A percentile compares a stretch with the other conserved stretches of the same genome.
Conservation (phyloP, 768 basidiomycete genomes). For the Rhizopogon vesiculosus region DNA sequence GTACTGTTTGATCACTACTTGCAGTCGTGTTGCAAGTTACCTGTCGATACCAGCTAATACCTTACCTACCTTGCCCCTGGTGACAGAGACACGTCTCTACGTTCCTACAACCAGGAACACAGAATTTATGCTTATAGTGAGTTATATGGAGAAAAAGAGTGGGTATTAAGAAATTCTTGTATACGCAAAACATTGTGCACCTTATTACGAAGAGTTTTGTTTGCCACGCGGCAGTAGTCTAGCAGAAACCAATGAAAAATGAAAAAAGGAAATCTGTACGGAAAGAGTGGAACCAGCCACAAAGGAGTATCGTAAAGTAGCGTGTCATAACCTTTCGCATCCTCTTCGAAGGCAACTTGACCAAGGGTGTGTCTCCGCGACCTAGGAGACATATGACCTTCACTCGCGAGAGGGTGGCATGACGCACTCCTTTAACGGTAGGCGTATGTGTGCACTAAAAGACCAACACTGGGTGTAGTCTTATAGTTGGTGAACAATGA, state of each 20-base stretch:
- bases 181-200: not conserved
- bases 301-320: conserved; percentile 1
- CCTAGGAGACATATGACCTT: not conserved
- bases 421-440: not conserved
- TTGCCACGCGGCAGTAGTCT: too few relatives aligned
- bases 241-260: not conserved
- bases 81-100: not conserved
- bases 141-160: too few relatives aligned
- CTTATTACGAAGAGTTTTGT: too few relatives aligned
- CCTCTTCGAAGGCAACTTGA: not conserved
- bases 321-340: not conserved
- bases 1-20: not conserved
- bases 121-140: not conserved
- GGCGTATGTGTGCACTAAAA: not conserved
- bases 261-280: not conserved
- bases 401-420: not conserved
- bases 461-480: not conserved
- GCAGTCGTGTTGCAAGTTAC: not conserved
- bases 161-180: not conserved
- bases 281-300: conserved; percentile 1
- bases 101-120: not conserved
- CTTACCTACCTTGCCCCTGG: not conserved
- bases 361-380: not conserved
- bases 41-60: not conserved
- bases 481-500: not conserved